Base-by-base conservation (phyloP, 805 yeast species). In the Candida maris region DNA sequence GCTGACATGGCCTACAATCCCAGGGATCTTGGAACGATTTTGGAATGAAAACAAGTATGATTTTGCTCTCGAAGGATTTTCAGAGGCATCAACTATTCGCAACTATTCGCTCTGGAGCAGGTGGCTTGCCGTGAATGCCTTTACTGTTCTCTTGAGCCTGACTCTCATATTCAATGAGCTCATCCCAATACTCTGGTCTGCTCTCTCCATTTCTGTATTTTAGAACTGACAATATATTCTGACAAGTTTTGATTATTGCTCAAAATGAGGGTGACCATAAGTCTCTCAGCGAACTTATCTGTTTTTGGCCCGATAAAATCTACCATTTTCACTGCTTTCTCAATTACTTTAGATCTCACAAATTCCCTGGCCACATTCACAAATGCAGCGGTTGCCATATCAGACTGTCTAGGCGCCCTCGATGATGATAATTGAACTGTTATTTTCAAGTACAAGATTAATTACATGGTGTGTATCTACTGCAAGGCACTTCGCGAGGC, bases 21-120 rank as follows among this genome's bases (percentile, higher is more conserved):
- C 93, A 8, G 79, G 64, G 34, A 85, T 71, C 39, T 74, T 69
- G 18, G 76, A 70, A 63, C 81, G 80, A 46, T 81, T 76, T 53
- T 73, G 76, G 48, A 86, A 74, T 2, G 86, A 77, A 41, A 82
- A 73, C 51, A 84, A 67, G 52, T 79, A 85, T 5, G 89, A 78
- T 44, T 79, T 79, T 22, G 96, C 87, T 51, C 85, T 77, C 27
- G 79, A 65, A 5, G 72, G 68, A 48, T 73, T 75, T 56, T 85
- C 95, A 15, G 91, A 81, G 4, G 94, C 95, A 56, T 87, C 91
- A 22, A 84, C 83, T 21, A n/a, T n/a, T n/a, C n/a, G n/a, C n/a
- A n/a, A n/a, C n/a, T n/a, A 77, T 60, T 48, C 86, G 71, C 25
- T 77, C 78, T 15, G 75, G 62, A 12, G 75, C 75, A 12, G 77